Conservation (phyloP, 495 filamentous ascomycete genomes). For the Pyrenula massariospora region DNA sequence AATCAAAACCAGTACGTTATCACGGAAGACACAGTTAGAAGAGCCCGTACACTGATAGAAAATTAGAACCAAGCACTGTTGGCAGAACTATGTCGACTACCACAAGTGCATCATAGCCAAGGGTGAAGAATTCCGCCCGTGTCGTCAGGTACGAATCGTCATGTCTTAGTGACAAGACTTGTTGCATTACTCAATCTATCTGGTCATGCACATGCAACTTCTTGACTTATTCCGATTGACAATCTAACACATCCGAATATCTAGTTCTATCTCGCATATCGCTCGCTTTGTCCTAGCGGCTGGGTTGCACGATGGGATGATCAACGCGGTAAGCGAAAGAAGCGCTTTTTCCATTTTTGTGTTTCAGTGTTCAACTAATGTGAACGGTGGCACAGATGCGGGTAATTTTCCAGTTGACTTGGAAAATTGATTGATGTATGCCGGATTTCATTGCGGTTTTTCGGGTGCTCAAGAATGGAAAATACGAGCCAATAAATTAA, state of each 20-base stretch:
- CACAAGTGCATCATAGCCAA: conserved; percentile 98
- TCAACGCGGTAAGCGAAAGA: conserved; percentile 88
- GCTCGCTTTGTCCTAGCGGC: conserved; percentile 88
- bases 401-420: conserved; percentile 74
- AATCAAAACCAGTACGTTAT: conserved; percentile 78
- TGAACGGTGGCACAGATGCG: conserved; percentile 47
- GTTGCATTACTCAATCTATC: background rate
- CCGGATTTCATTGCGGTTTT: background rate
- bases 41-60: background rate
- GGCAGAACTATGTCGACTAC: conserved; percentile 99
- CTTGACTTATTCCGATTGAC: background rate
- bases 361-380: background rate
- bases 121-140: conserved; percentile 97
- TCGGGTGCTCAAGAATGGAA: no score
- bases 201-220: background rate
- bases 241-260: no score
- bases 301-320: conserved; percentile 97
- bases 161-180: background rate
- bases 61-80: conserved; percentile 70
- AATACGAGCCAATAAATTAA: no score
- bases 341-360: conserved; percentile 16
- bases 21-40: background rate
- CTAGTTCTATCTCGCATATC: conserved; percentile 91
- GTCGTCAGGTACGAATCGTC: conserved; percentile 67
- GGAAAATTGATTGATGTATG: conserved; percentile 12